A percentile compares a stretch with the other conserved stretches of the same genome.
Conservation (phyloP, 805 yeast species). For the Torulaspora quercuum region DNA sequence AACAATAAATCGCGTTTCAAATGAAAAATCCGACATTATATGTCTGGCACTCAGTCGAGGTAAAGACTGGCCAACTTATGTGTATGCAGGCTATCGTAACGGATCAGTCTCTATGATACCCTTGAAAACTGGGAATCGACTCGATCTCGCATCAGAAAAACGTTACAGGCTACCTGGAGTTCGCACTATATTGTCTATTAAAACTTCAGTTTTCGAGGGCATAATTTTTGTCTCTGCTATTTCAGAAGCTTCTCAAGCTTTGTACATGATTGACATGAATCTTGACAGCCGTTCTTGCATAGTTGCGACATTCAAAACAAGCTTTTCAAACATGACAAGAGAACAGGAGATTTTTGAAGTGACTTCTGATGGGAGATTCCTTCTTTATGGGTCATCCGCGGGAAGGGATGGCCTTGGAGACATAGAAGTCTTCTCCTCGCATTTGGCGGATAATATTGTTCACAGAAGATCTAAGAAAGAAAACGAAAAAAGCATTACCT, state of each 20-base stretch:
- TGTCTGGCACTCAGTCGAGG: slow-evolving; percentile 8
- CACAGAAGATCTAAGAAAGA: slow-evolving; percentile 3
- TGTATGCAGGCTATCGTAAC: slow-evolving; percentile 15
- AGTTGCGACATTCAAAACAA: slow-evolving; percentile 16
- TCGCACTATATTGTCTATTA: slow-evolving; percentile 14
- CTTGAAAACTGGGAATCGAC: slow-evolving; percentile 1
- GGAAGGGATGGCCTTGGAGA: slow-evolving; percentile 15
- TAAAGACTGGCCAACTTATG: not conserved
- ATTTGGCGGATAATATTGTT: slow-evolving; percentile 15
- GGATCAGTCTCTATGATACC: slow-evolving; percentile 10
- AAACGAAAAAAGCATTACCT: not conserved
- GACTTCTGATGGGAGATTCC: slow-evolving; percentile 20
- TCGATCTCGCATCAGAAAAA: slow-evolving; percentile 4
- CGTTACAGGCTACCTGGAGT: slow-evolving; percentile 2
- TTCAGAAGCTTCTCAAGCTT: slow-evolving; percentile 5
- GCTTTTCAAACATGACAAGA: slow-evolving; percentile 20
- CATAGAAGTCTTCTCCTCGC: slow-evolving; percentile 25
- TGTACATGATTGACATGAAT: slow-evolving; percentile 11
- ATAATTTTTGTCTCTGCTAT: slow-evolving; percentile 17
- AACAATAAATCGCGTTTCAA: too few relatives aligned
- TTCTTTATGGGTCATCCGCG: slow-evolving; percentile 25
- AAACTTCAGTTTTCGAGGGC: slow-evolving; percentile 9
- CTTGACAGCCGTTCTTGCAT: slow-evolving; percentile 1
- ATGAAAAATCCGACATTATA: slow-evolving; percentile 15
- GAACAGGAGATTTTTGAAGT: slow-evolving; percentile 21